Evolutionary conservation across 1,139 yeast genomes (phyloP).

Genomic region (Kurtzmaniella natalensis): DNA sequence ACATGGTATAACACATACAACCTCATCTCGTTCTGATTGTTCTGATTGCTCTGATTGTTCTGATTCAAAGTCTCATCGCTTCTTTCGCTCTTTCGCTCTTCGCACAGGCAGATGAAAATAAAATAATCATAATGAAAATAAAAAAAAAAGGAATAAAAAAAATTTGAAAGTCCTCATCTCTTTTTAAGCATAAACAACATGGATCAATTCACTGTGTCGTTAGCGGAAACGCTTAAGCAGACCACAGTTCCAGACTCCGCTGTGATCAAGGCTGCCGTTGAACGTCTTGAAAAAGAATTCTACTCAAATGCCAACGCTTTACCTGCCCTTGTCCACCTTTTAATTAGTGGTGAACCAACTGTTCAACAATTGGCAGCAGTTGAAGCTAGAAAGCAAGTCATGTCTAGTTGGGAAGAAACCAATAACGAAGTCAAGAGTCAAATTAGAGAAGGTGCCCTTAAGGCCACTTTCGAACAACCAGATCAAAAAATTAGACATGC

Average conservation of each 20-base stretch:
- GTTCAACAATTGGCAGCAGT: constrained; percentile 88
- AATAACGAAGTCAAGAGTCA: constrained; percentile 52
- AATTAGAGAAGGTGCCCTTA: constrained; percentile 66
- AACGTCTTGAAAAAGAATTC: constrained; percentile 66
- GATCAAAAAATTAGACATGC: constrained; percentile 79
- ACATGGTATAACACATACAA: no score
- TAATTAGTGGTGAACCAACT: constrained; percentile 57
- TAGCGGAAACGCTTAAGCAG: constrained; percentile 75
- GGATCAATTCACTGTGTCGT: constrained; percentile 22
- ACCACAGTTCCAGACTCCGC: constrained; percentile 74
- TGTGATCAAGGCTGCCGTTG: constrained; percentile 79
- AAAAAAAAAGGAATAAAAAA: neutral
- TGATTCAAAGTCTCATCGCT: no score
- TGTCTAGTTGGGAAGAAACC: constrained; percentile 63
- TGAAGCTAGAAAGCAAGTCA: constrained; percentile 83
- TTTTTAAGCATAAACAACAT: constrained; percentile 1
- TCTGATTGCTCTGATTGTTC: no score
- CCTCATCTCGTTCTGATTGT: no score
- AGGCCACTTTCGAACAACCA: constrained; percentile 54
- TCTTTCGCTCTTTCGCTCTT: no score
- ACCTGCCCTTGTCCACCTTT: constrained; percentile 78
- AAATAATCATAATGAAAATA: neutral
- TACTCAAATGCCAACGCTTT: constrained; percentile 69
- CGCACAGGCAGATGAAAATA: no score
- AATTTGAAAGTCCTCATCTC: constrained; percentile 3